Percentiles rank a stretch among this genome's conserved stretches.
Evolutionary conservation across 2,329 filamentous ascomycete species (phyloP).

Genomic region (Arthrobotrys sphaeroides): DNA sequence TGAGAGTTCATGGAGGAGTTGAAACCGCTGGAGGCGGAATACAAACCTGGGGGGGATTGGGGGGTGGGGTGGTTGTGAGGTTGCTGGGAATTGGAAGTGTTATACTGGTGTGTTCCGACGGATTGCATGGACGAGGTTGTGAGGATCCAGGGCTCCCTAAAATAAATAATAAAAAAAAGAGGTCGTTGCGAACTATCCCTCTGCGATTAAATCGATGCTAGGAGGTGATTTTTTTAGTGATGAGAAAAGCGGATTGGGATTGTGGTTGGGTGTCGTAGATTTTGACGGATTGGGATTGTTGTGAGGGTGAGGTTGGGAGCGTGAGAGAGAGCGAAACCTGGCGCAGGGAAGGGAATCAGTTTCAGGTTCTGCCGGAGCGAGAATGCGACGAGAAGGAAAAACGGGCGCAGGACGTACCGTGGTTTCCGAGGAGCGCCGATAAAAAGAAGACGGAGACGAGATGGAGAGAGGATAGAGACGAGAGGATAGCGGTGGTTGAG

Average conservation of each 20-base stretch:
- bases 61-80: constrained; percentile 52
- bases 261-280: background rate
- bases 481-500: background rate
- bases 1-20: constrained; percentile 49
- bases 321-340: background rate
- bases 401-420: background rate
- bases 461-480: too few species aligned
- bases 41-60: constrained; percentile 49
- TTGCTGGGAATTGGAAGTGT: constrained; percentile 53
- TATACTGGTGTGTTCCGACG: constrained; percentile 54
- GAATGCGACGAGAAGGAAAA: constrained; percentile 13
- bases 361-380: constrained; percentile 7
- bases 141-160: constrained; percentile 40
- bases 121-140: constrained; percentile 52
- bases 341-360: background rate
- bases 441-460: too few species aligned
- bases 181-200: background rate
- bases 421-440: background rate
- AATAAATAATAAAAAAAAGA: background rate
- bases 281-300: background rate
- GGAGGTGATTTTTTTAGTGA: background rate
- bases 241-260: background rate
- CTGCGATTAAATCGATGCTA: background rate
- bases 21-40: constrained; percentile 54
- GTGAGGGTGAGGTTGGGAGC: constrained; percentile 3